A percentile compares a stretch with the other conserved stretches of the same genome.
phyloP scores from a whole-genome alignment of 2,329 filamentous ascomycete species.

The Emergomyces orientalis region DNA sequence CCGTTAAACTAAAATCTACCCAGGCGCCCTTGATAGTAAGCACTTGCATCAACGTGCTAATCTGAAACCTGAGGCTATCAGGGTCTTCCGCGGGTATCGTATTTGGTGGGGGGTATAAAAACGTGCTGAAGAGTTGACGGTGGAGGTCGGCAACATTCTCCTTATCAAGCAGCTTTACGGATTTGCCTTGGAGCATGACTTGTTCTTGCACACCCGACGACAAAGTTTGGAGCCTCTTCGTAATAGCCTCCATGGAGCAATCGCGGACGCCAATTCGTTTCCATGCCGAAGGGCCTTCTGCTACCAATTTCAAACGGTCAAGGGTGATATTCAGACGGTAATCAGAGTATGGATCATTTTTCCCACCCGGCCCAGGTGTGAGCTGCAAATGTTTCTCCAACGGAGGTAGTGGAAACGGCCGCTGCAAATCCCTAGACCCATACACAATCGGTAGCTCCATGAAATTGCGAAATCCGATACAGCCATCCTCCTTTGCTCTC shows the following conservation, averaged over 20 bases:
- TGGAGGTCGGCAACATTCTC: constrained; percentile 28
- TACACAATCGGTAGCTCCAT: constrained; percentile 35
- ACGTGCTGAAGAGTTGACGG: constrained; percentile 28
- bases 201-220: constrained; percentile 28
- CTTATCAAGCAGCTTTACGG: constrained; percentile 29
- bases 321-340: constrained; percentile 28
- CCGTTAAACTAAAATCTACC: constrained; percentile 40
- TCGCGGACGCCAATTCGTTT: constrained; percentile 35
- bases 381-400: constrained; percentile 23
- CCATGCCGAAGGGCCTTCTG: constrained; percentile 33
- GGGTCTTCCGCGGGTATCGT: constrained; percentile 20
- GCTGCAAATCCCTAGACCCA: constrained; percentile 13
- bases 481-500: constrained; percentile 39
- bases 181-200: constrained; percentile 23
- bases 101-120: constrained; percentile 31
- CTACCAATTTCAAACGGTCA: constrained; percentile 30
- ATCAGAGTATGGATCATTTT: constrained; percentile 28
- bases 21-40: constrained; percentile 38
- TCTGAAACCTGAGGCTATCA: constrained; percentile 37
- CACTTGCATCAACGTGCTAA: constrained; percentile 36
- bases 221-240: constrained; percentile 28
- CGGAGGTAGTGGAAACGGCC: constrained; percentile 12
- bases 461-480: constrained; percentile 40
- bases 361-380: background rate
- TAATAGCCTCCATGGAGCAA: constrained; percentile 25